phyloP scores from a whole-genome alignment of 2,329 filamentous ascomycete genomes.

The Chaetomium olivaceum region DNA sequence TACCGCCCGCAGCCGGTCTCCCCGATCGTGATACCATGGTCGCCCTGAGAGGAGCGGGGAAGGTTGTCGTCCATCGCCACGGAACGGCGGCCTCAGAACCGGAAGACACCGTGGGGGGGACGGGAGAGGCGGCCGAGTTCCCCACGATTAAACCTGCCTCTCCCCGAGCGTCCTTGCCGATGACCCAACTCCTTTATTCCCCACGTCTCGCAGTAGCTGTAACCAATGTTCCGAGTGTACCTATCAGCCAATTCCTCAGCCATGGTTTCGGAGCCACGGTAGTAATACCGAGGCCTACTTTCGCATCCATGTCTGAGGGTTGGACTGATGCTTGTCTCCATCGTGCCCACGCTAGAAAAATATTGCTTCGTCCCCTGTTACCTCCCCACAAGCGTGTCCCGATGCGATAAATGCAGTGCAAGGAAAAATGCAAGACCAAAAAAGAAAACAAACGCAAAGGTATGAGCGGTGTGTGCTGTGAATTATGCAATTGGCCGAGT shows the following conservation, averaged over 20 bases:
- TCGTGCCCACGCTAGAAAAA: slow-evolving; percentile 20
- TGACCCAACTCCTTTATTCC: background rate
- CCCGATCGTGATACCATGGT: slow-evolving; percentile 6
- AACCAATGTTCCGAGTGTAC: background rate
- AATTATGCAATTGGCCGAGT: slow-evolving; percentile 26
- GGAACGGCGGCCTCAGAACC: background rate
- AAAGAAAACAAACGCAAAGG: slow-evolving; percentile 27
- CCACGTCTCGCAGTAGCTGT: background rate
- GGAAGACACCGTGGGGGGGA: background rate
- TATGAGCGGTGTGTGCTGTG: slow-evolving; percentile 22
- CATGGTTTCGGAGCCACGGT: background rate
- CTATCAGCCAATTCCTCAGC: background rate
- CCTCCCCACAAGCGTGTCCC: slow-evolving; percentile 44
- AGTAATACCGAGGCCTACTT: background rate
- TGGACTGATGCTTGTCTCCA: slow-evolving; percentile 8
- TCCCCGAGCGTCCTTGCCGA: background rate
- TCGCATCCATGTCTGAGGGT: slow-evolving; percentile 4
- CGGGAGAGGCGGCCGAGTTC: background rate
- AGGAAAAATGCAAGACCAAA: slow-evolving; percentile 34
- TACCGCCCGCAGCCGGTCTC: slow-evolving; percentile 10
- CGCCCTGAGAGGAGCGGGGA: background rate
- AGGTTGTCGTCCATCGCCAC: background rate
- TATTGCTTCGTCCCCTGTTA: slow-evolving; percentile 38
- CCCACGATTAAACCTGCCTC: background rate
- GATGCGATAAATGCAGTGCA: slow-evolving; percentile 33